Evolutionary conservation across 129 eudicot species (phyloP).

Genomic region (Smallanthus sonchifolius): DNA sequence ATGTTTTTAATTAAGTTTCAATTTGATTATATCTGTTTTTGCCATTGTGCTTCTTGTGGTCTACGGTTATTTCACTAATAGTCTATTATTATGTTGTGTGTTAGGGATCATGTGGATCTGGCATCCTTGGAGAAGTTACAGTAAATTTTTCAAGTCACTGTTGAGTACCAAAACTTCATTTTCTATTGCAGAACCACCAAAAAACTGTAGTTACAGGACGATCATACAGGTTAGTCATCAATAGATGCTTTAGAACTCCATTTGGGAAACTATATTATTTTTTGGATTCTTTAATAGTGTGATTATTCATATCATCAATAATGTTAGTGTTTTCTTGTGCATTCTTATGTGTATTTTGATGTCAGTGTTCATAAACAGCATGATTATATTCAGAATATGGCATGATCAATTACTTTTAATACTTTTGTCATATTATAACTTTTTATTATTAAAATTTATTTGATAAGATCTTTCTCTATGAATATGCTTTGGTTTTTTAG

Average conservation of each 20-base stretch:
- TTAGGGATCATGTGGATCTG: conserved; percentile 66
- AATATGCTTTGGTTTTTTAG: not conserved
- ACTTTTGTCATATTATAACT: not conserved
- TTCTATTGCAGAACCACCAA: conserved; percentile 44
- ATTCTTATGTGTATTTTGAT: conserved; percentile 11
- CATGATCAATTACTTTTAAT: not conserved
- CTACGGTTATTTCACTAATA: conserved; percentile 9
- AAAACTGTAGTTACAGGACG: conserved; percentile 63
- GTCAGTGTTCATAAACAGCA: not conserved
- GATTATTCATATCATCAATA: conserved; percentile 5
- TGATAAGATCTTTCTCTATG: not conserved
- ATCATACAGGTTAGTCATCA: conserved; percentile 54
- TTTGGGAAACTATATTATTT: not conserved
- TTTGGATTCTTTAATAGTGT: not conserved
- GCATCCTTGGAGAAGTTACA: conserved; percentile 70
- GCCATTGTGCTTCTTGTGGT: conserved; percentile 11
- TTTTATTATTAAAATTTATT: not conserved
- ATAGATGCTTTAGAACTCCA: conserved; percentile 10
- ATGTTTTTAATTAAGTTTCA: conserved; percentile 12
- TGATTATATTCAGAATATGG: not conserved
- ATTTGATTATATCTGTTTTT: conserved; percentile 9
- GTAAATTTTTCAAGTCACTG: conserved; percentile 51
- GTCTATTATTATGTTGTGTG: conserved; percentile 12
- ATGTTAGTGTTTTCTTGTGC: conserved; percentile 3
- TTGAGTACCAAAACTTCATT: conserved; percentile 41